phyloP scores from a whole-genome alignment of 257 asterid genomes.

The Echium plantagineum region DNA sequence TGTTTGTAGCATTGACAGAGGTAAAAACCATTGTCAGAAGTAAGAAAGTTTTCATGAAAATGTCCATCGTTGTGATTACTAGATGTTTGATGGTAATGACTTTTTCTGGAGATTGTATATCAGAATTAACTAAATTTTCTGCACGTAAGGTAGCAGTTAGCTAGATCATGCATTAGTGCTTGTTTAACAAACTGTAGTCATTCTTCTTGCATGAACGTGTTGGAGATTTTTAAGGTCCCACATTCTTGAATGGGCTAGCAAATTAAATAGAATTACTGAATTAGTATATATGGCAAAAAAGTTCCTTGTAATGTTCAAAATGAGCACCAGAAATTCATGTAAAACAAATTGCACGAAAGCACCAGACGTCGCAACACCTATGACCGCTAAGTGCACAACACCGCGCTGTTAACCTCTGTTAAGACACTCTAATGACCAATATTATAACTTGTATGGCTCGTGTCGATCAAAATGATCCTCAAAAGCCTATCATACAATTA shows the following conservation, averaged over 20 bases:
- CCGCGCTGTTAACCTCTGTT: background rate
- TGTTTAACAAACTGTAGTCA: conserved; percentile 29
- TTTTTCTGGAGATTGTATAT: background rate
- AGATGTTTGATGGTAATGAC: background rate
- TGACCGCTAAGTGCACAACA: background rate
- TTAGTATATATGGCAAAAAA: background rate
- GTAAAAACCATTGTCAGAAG: conserved; percentile 11
- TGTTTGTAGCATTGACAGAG: conserved; percentile 9
- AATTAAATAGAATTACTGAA: no score
- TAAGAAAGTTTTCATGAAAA: conserved; percentile 3
- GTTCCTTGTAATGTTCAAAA: no score
- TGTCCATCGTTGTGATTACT: background rate
- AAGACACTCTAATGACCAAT: no score
- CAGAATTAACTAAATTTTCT: background rate
- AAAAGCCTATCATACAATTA: no score
- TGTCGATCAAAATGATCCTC: no score
- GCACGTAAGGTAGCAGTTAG: conserved; percentile 10
- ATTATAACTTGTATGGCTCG: no score
- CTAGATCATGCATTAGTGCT: conserved; percentile 35
- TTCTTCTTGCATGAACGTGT: conserved; percentile 26
- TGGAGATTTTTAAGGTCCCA: background rate
- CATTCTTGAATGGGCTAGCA: no score
- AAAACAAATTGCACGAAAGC: background rate
- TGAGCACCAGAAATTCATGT: no score
- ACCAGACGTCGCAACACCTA: background rate